Evolutionary conservation across 2,329 filamentous ascomycete species (phyloP).

Genomic region (Fusarium secorum): DNA sequence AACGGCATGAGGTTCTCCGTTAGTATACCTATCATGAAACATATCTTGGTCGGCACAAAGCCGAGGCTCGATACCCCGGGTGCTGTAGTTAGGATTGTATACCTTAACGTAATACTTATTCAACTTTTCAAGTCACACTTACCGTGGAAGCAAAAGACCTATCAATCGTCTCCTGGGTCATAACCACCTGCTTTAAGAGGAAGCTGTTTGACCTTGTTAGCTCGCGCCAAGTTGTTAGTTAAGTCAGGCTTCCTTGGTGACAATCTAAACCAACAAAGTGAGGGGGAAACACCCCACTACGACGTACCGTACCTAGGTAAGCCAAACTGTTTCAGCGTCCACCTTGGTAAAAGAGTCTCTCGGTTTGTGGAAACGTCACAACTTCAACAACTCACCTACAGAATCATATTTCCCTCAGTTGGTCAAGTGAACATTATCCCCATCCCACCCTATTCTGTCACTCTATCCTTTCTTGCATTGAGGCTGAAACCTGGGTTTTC

Average conservation of each 20-base stretch:
- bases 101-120: background rate
- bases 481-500: background rate
- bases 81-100: background rate
- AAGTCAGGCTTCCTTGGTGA: background rate
- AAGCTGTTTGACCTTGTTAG: conserved; percentile 14
- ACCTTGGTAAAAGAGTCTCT: conserved; percentile 5
- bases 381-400: conserved; percentile 29
- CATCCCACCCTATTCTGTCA: background rate
- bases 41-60: conserved; percentile 2
- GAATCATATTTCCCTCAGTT: background rate
- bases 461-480: background rate
- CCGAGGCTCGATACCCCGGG: conserved; percentile 13
- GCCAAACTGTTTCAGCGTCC: conserved; percentile 10
- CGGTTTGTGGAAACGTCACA: conserved; percentile 27
- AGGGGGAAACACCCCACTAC: conserved; percentile 36
- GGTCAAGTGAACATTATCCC: background rate
- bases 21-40: conserved; percentile 21
- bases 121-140: background rate
- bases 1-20: background rate
- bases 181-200: conserved; percentile 17
- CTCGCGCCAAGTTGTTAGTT: conserved; percentile 8
- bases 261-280: conserved; percentile 12
- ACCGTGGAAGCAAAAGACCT: background rate
- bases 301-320: background rate
- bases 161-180: background rate